A percentile compares a stretch with the other conserved stretches of the same genome.
Conservation (phyloP, 106 monocot genomes). For the Acorus calamus region DNA sequence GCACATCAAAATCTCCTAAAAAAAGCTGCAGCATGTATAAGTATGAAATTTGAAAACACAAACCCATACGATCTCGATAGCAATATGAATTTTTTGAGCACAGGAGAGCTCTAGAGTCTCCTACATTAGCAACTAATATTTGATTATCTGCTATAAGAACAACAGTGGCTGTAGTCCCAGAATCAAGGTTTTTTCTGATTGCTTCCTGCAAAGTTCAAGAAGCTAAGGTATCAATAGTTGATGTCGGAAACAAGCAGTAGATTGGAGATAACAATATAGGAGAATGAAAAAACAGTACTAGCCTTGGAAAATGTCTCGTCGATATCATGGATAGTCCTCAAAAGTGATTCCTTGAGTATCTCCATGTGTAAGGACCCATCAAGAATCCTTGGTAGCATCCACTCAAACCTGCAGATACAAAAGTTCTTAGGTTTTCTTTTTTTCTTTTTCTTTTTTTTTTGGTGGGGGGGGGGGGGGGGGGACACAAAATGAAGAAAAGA, state of each 20-base stretch:
- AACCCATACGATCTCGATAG: conserved; percentile 27
- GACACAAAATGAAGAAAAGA: too few species aligned
- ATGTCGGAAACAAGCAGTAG: not conserved
- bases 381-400: conserved; percentile 35
- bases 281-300: conserved; percentile 4
- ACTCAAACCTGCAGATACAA: conserved; percentile 18
- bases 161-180: conserved; percentile 85
- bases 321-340: conserved; percentile 75
- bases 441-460: too few species aligned
- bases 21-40: too few species aligned
- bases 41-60: not conserved
- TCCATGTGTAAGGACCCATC: conserved; percentile 52
- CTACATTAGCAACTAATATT: conserved; percentile 67
- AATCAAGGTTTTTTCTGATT: conserved; percentile 29
- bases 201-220: conserved; percentile 60
- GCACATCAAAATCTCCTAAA: too few species aligned
- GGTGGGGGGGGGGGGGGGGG: too few species aligned
- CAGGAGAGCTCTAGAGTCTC: conserved; percentile 83
- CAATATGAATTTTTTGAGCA: conserved; percentile 46
- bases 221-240: not conserved
- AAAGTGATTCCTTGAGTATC: conserved; percentile 70
- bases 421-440: too few species aligned
- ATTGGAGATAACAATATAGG: not conserved
- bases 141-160: conserved; percentile 64
- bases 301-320: conserved; percentile 75